Base-by-base conservation (phyloP, 2,329 filamentous ascomycete genomes). In the Fusarium albidum region DNA sequence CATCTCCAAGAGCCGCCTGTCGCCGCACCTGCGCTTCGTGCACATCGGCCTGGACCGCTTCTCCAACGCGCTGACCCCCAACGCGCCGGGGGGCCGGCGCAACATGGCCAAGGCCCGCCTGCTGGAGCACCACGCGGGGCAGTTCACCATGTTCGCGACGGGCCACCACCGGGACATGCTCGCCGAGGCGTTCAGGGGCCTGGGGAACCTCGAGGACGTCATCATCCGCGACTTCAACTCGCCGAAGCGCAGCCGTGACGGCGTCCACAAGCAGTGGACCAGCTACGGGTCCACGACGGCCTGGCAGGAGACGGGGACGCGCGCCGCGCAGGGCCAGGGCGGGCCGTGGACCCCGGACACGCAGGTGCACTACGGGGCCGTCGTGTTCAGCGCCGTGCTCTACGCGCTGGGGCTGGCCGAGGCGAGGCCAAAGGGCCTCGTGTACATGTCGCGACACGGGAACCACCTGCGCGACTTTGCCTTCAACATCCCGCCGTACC, bases 151-250 rank as follows among this genome's bases (percentile, higher is more conserved):
- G 26, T 51, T 75, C 27, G 60, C 63, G 13, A 79, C 76, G 1
- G 83, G 84, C 0, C 66, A 73, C 2, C 81, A 82, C 18, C 68
- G 76, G 2, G 75, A 80, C 7, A 77, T 88, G 77, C 77, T 89
- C 13, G 71, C 75, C 0, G 76, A 82, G 27, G 86, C 85, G 3
- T 82, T 89, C 45, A 63, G 68, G 9, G 79, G 81, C 28, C 74
- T 90, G 5, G 65, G 69, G 1, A 82, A 83, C 47, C 77, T 89
- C 6, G 71, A 81, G 26, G 82, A 78, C 0, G 68, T 89, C 12
- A 81, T 83, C 18, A 72, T 89, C 18, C 80, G 86, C 14, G 83
- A 89, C 64, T 87, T 82, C 69, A 74, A 80, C 63, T 81, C 81
- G 0, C 17, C 5, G 1, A 76, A 68, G 9, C 80, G 85, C 6